phyloP scores from a whole-genome alignment of 108 stramenopile species.

The Cyclotella sp. region DNA sequence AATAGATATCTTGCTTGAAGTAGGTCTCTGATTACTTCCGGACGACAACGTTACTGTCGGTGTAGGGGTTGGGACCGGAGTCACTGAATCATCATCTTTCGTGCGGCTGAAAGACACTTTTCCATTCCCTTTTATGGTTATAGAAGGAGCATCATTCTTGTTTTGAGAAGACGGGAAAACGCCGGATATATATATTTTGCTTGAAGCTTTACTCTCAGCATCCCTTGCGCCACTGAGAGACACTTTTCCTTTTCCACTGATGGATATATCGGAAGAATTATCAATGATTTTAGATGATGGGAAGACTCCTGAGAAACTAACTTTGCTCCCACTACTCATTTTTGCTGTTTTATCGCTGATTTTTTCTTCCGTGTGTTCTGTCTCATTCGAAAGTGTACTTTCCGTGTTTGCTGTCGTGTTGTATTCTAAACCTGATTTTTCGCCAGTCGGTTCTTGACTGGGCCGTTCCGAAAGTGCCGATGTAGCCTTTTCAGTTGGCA shows the following conservation, averaged over 20 bases:
- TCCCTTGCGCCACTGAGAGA: background rate
- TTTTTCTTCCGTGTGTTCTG: too few relatives aligned
- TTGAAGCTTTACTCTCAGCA: background rate
- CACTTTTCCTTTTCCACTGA: conserved; percentile 5
- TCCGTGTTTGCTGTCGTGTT: too few relatives aligned
- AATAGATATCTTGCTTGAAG: background rate
- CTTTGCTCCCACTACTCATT: background rate
- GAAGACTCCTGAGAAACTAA: background rate
- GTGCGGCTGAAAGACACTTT: too few relatives aligned
- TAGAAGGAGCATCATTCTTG: background rate
- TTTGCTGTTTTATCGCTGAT: too few relatives aligned
- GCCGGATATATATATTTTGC: background rate
- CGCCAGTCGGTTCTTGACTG: too few relatives aligned
- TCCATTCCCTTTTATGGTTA: background rate
- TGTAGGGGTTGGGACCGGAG: too few relatives aligned
- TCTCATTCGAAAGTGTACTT: too few relatives aligned
- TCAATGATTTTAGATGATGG: background rate
- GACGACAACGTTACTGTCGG: background rate
- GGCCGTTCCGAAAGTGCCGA: too few relatives aligned
- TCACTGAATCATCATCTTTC: too few relatives aligned
- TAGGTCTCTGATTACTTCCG: background rate
- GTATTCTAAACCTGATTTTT: too few relatives aligned
- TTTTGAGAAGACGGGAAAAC: background rate
- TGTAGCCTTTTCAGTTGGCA: too few relatives aligned
- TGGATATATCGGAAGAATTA: background rate